Conservation (phyloP, 805 yeast genomes). For the Yamadazyma ubonensis region DNA sequence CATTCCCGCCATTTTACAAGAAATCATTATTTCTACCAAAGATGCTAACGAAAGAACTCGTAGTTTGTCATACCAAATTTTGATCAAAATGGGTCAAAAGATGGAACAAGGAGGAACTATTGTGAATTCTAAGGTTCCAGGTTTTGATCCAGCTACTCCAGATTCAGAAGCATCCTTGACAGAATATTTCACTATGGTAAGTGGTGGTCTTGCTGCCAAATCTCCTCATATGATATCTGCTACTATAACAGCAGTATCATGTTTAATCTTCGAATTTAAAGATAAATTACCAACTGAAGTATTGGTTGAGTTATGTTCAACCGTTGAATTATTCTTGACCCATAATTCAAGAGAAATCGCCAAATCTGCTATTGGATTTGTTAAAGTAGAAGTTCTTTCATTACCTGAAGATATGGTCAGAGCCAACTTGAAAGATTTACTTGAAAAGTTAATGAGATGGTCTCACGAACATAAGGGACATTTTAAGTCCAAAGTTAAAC, state of each 20-base stretch:
- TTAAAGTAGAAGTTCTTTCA: constrained; percentile 81
- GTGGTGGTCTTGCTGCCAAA: constrained; percentile 94
- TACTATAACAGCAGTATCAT: constrained; percentile 80
- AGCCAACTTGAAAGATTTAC: constrained; percentile 61
- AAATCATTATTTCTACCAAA: constrained; percentile 85
- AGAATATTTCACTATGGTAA: constrained; percentile 87
- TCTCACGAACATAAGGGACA: constrained; percentile 95
- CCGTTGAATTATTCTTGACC: constrained; percentile 86
- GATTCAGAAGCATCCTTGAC: constrained; percentile 65
- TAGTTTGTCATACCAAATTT: constrained; percentile 69
- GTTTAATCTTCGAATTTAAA: constrained; percentile 84
- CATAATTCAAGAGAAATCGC: constrained; percentile 92
- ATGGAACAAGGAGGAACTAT: constrained; percentile 72
- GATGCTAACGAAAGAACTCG: constrained; percentile 92
- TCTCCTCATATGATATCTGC: constrained; percentile 97
- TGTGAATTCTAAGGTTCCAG: constrained; percentile 63
- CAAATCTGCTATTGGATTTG: constrained; percentile 90
- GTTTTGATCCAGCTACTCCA: constrained; percentile 61
- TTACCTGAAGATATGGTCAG: constrained; percentile 76
- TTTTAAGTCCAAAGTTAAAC: constrained; percentile 89
- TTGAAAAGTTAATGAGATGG: constrained; percentile 81
- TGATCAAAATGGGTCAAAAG: constrained; percentile 76
- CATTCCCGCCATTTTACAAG: constrained; percentile 80
- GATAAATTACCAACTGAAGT: constrained; percentile 57
- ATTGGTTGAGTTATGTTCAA: constrained; percentile 73